Percentiles rank a stretch among this genome's conserved stretches.
Conservation (phyloP, 805 yeast genomes). For the Yamadazyma akitaensis region DNA sequence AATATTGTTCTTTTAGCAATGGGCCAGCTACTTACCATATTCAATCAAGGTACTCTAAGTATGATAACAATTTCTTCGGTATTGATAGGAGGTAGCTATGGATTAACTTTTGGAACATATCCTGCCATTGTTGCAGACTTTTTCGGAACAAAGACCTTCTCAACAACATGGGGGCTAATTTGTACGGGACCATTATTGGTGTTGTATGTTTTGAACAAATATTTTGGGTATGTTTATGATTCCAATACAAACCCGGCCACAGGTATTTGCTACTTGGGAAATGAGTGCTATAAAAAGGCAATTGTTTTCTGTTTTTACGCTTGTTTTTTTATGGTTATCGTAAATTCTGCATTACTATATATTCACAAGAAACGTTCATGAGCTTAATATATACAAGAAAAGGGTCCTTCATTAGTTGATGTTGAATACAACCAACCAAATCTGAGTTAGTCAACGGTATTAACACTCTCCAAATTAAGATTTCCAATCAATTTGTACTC, state of each 20-base stretch:
- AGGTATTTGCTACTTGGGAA: slow-evolving; percentile 38
- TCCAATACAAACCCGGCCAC: slow-evolving; percentile 36
- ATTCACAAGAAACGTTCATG: slow-evolving; percentile 16
- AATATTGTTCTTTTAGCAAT: slow-evolving; percentile 35
- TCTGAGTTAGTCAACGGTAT: slow-evolving; percentile 33
- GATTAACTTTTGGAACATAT: slow-evolving; percentile 66
- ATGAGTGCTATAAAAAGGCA: slow-evolving; percentile 36
- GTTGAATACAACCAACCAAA: not conserved
- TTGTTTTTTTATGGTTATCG: slow-evolving; percentile 23
- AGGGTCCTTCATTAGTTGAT: not conserved
- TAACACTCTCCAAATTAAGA: slow-evolving; percentile 43
- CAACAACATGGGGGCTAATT: slow-evolving; percentile 73
- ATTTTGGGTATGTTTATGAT: slow-evolving; percentile 56
- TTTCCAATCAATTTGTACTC: slow-evolving; percentile 42
- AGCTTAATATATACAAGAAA: not conserved
- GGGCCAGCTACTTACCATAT: slow-evolving; percentile 36
- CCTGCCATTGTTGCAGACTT: slow-evolving; percentile 74
- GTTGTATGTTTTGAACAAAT: slow-evolving; percentile 51
- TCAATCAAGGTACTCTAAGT: slow-evolving; percentile 23
- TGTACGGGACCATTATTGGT: slow-evolving; percentile 67
- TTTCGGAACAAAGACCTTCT: slow-evolving; percentile 64
- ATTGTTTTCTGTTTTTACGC: slow-evolving; percentile 29
- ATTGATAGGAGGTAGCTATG: slow-evolving; percentile 63
- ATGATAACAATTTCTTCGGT: slow-evolving; percentile 49
- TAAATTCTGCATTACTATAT: slow-evolving; percentile 25